phyloP scores from a whole-genome alignment of 2,329 filamentous ascomycete genomes.

The Fusarium hainanense region DNA sequence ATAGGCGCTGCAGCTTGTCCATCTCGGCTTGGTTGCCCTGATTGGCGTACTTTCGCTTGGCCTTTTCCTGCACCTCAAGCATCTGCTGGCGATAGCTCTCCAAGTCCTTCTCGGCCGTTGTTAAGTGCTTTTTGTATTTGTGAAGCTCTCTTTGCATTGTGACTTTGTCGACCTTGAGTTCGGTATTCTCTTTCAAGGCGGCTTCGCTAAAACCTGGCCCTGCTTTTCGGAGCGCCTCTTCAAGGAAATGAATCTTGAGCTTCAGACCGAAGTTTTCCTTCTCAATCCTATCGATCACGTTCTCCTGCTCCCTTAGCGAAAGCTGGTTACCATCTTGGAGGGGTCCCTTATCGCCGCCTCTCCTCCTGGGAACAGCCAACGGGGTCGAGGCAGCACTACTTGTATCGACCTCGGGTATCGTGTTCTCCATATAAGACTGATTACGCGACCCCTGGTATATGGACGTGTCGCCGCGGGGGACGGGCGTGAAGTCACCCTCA shows the following conservation, averaged over 20 bases:
- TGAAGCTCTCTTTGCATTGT: constrained; percentile 90
- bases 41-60: constrained; percentile 79
- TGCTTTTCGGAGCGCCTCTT: constrained; percentile 87
- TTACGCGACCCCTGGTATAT: constrained; percentile 74
- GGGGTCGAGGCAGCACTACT: constrained; percentile 89
- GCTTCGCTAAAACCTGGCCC: constrained; percentile 91
- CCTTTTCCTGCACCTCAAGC: constrained; percentile 82
- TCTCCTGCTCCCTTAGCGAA: constrained; percentile 93
- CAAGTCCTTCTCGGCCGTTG: constrained; percentile 84
- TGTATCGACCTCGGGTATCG: constrained; percentile 78
- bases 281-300: constrained; percentile 93
- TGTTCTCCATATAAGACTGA: constrained; percentile 73
- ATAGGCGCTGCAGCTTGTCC: constrained; percentile 65
- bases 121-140: constrained; percentile 85
- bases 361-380: constrained; percentile 74
- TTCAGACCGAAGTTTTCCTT: constrained; percentile 99
- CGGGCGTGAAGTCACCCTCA: constrained; percentile 78
- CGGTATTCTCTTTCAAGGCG: constrained; percentile 93
- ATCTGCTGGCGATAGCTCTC: constrained; percentile 86
- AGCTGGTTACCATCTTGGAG: constrained; percentile 89
- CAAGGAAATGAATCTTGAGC: constrained; percentile 95
- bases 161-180: constrained; percentile 91
- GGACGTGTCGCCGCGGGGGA: constrained; percentile 79
- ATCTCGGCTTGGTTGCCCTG: constrained; percentile 73
- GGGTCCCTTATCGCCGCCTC: constrained; percentile 71